phyloP scores from a whole-genome alignment of 164 flowering plant species.

The Vitis rupestris region DNA sequence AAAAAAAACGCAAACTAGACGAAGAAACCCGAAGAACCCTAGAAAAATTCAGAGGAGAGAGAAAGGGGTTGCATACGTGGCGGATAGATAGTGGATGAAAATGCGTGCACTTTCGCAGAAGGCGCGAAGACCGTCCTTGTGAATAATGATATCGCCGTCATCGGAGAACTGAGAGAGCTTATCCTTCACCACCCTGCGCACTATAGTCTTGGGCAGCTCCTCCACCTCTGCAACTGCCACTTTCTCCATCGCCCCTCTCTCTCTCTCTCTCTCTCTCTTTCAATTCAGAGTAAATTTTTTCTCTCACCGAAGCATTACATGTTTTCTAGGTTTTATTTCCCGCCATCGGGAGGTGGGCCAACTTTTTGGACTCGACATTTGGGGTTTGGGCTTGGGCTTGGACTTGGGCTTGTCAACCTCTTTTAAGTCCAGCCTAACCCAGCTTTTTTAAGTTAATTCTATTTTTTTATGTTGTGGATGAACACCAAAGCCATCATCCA shows the following conservation, averaged over 20 bases:
- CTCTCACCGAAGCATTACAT: too few species aligned
- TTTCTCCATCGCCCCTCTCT: slow-evolving; percentile 25
- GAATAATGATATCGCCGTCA: slow-evolving; percentile 34
- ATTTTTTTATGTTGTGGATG: too few species aligned
- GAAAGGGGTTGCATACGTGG: slow-evolving; percentile 42
- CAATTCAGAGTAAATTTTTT: not conserved
- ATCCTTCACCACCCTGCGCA: slow-evolving; percentile 63
- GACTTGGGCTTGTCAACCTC: too few species aligned
- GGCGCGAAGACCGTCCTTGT: slow-evolving; percentile 52
- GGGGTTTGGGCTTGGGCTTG: too few species aligned
- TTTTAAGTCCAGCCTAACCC: too few species aligned
- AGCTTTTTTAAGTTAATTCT: too few species aligned
- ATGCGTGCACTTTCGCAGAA: slow-evolving; percentile 63
- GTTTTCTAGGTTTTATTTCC: slow-evolving; percentile 1
- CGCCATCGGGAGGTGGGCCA: not conserved
- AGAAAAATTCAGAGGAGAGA: not conserved
- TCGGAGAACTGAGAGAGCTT: slow-evolving; percentile 44
- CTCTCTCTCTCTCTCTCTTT: slow-evolving; percentile 14
- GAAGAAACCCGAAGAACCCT: not conserved
- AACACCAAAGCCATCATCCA: too few species aligned
- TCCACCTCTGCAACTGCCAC: slow-evolving; percentile 36
- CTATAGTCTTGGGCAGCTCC: slow-evolving; percentile 62
- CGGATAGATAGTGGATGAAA: slow-evolving; percentile 78
- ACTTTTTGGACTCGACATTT: too few species aligned
- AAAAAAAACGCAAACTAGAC: not conserved